Base-by-base conservation (phyloP, 352 stramenopile genomes). In the Globisporangium megalacanthum region DNA sequence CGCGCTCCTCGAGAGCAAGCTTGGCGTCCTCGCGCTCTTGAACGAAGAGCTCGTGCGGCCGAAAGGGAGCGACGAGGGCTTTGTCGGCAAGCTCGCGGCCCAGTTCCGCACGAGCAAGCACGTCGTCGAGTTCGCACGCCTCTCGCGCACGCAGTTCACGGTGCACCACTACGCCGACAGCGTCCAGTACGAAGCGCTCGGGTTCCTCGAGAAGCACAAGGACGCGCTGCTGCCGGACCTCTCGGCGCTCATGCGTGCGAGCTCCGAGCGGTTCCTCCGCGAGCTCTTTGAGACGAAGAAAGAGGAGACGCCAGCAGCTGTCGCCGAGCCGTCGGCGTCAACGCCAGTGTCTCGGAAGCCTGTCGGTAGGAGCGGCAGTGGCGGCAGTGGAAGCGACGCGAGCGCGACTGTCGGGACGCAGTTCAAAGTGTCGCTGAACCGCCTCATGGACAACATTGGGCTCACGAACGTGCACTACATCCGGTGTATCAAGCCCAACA, bases 161-260 rank as follows among this genome's bases (percentile, higher is more conserved):
- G 85, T 98, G 11, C 78, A 94, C 31, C 95, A 98, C 68, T 98
- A 98, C 64, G 95, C 95, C 4, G 95, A 85, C 14, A 75, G 72
- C 14, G 95, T 98, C n/a, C 79, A 76, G 41, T 98, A 98, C 68
- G 79, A 93, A 42, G 79, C 88, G 3, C 76, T 54, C 3, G 91
- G 89, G 1, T 98, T 98, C 61, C 60, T 98, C 4, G 94, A 98
- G 62, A 98, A 98, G 64, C 97, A 98, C 77, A 94, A 96, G 65
- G 89, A 98, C 62, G 85, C 87, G 3, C 64, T 98, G 35, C 87
- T 93, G 10, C 94, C 95, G 25, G 92, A 98, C 65, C 77, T 98
- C 49, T 91, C 87, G 35, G 69, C 84, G 33, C 67, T 92, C 10
- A 86, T 92, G 77, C 74, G 74, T 17, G 55, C 61, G 33, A 86